These are phyloP conservation scores for Kodamaea lidongshanica DNA, from an alignment of 805 yeast species.

Conservation along the genomic window DNA sequence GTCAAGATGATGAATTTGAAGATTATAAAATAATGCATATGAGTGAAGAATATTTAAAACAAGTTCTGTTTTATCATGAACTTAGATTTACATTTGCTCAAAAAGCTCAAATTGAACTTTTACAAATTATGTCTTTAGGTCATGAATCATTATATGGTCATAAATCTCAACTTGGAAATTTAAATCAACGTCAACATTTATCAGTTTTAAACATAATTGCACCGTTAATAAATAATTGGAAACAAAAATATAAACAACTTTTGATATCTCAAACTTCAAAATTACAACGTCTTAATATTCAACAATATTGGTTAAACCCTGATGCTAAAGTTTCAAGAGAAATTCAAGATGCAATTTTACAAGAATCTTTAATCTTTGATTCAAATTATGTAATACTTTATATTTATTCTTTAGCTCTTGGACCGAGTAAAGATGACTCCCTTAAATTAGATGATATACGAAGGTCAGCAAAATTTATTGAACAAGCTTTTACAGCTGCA, in stretches of 20 bases:
- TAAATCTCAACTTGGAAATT: conserved; percentile 46
- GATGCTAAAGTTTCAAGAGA: conserved; percentile 35
- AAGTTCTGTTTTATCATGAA: conserved; percentile 18
- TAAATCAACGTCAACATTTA: conserved; percentile 59
- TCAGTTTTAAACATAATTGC: conserved; percentile 66
- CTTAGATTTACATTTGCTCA: conserved; percentile 57
- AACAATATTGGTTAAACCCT: conserved; percentile 18
- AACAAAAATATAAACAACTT: conserved; percentile 50
- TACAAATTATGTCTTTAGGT: conserved; percentile 74
- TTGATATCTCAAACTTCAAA: conserved; percentile 45
- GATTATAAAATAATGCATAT: conserved; percentile 26
- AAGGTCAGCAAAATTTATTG: conserved; percentile 69
- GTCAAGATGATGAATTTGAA: conserved; percentile 20
- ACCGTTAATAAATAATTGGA: conserved; percentile 78
- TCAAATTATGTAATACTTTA: conserved; percentile 80
- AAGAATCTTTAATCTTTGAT: conserved; percentile 73
- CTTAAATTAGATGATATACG: conserved; percentile 65
- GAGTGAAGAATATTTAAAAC: conserved; percentile 28
- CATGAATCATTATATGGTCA: conserved; percentile 76
- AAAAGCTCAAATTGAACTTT: conserved; percentile 70
- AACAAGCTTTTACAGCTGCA: conserved; percentile 77
- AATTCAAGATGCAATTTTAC: conserved; percentile 42
- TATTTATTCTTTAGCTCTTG: conserved; percentile 75
- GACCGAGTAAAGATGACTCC: conserved; percentile 26
- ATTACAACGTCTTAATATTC: conserved; percentile 24